phyloP scores from a whole-genome alignment of 768 basidiomycete species.

The Mycena kentingensis region DNA sequence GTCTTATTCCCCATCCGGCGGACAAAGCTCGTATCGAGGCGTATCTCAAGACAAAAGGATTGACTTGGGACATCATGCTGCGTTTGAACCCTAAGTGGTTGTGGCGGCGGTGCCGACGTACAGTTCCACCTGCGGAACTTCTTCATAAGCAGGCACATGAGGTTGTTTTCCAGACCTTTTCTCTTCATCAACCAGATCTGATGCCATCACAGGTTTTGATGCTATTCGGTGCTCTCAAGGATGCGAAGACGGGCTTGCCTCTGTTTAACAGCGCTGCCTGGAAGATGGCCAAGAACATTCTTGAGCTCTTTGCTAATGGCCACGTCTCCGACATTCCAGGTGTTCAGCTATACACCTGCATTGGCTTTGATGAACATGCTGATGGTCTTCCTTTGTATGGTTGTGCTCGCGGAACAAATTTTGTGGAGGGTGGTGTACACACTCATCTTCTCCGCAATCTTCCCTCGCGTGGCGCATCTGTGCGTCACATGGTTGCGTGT shows the following conservation, averaged over 20 bases:
- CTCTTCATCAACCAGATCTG: too few relatives aligned
- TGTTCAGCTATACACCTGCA: not conserved
- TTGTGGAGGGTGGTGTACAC: not conserved
- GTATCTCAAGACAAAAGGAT: not conserved
- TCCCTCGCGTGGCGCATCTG: not conserved
- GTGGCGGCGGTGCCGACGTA: slow-evolving; percentile 1
- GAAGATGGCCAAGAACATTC: slow-evolving; percentile 7
- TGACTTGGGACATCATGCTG: slow-evolving; percentile 5
- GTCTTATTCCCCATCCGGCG: slow-evolving; percentile 7
- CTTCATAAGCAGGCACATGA: not conserved
- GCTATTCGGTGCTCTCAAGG: slow-evolving; percentile 4
- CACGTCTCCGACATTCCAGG: not conserved
- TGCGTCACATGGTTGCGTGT: slow-evolving; percentile 5
- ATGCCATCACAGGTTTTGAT: not conserved
- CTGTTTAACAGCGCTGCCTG: slow-evolving; percentile 7
- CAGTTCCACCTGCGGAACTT: slow-evolving; percentile 7
- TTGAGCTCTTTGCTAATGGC: slow-evolving; percentile 1
- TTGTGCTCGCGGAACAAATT: not conserved
- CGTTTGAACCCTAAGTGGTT: slow-evolving; percentile 7
- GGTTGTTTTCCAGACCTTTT: too few relatives aligned
- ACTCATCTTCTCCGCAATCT: not conserved
- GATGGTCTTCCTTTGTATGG: not conserved
- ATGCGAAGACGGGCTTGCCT: slow-evolving; percentile 11
- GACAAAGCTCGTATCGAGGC: slow-evolving; percentile 7
- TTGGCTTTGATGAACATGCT: not conserved